Conservation (phyloP, 2,329 filamentous ascomycete species). For the Diaporthe nobilis region DNA sequence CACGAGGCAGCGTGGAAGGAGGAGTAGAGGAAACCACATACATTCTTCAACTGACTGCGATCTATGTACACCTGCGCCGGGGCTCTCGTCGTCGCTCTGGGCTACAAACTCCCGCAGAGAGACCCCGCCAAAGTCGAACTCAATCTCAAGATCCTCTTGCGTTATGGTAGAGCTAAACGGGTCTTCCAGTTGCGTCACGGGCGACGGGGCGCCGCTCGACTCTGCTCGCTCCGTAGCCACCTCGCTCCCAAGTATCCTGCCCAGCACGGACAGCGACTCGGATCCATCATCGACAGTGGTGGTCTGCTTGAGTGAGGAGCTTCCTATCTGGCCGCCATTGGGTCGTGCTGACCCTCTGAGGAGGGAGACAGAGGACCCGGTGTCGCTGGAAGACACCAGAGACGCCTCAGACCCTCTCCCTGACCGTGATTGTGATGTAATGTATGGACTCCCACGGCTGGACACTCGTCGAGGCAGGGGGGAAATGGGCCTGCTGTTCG, state of each 20-base stretch:
- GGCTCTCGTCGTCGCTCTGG: conserved; percentile 48
- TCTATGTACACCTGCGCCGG: conserved; percentile 57
- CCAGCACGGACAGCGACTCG: conserved; percentile 66
- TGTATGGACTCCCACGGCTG: conserved; percentile 37
- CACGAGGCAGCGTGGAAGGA: conserved; percentile 31
- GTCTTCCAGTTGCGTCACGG: conserved; percentile 32
- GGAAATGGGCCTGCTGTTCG: conserved; percentile 39
- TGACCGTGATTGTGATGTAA: conserved; percentile 39
- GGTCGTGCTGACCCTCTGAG: conserved; percentile 51
- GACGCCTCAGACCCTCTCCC: conserved; percentile 76
- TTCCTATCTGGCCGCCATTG: conserved; percentile 66
- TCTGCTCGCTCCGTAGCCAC: conserved; percentile 45
- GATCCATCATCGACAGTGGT: conserved; percentile 57
- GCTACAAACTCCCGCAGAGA: conserved; percentile 80
- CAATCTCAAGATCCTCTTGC: conserved; percentile 70
- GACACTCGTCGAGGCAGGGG: conserved; percentile 40
- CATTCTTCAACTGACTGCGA: conserved; percentile 80
- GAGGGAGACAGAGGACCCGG: conserved; percentile 70
- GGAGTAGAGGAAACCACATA: conserved; percentile 60
- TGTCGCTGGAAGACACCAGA: conserved; percentile 65
- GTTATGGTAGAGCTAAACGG: conserved; percentile 50
- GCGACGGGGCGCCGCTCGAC: conserved; percentile 7
- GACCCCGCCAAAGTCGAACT: conserved; percentile 84
- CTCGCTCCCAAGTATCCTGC: conserved; percentile 36
- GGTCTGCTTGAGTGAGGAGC: conserved; percentile 66